A percentile compares a stretch with the other conserved stretches of the same genome.
Evolutionary conservation across 2,329 filamentous ascomycete genomes (phyloP).

Genomic region (Huntiella savannae): DNA sequence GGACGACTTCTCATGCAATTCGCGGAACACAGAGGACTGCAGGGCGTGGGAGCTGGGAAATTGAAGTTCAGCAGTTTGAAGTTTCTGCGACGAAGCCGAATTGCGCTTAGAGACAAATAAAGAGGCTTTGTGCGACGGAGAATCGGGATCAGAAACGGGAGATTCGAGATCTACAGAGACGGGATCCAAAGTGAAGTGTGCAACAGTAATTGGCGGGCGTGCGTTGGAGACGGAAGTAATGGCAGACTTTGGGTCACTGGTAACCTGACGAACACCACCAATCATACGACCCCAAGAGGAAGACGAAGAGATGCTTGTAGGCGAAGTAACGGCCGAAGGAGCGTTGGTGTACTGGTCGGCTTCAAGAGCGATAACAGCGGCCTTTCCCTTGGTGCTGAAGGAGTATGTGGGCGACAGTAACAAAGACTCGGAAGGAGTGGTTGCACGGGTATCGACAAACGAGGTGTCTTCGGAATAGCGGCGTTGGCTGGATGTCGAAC

Average conservation of each 20-base stretch:
- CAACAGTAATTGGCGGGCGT: constrained; percentile 6
- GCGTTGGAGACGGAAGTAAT: constrained; percentile 1
- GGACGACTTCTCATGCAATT: constrained; percentile 10
- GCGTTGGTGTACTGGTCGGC: not conserved
- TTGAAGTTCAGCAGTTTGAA: not conserved
- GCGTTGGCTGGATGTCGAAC: constrained; percentile 8
- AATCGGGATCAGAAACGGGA: constrained; percentile 12
- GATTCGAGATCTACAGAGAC: constrained; percentile 16
- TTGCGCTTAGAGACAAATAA: not conserved
- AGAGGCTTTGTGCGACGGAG: constrained; percentile 12
- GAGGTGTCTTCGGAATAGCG: constrained; percentile 7
- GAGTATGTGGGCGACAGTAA: constrained; percentile 6
- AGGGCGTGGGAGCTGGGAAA: not conserved
- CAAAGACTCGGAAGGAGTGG: constrained; percentile 5
- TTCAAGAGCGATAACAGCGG: constrained; percentile 1
- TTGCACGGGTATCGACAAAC: constrained; percentile 4
- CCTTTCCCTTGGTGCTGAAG: not conserved
- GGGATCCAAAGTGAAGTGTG: constrained; percentile 16
- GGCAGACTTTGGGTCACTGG: constrained; percentile 12
- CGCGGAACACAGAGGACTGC: constrained; percentile 3
- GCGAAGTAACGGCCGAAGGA: constrained; percentile 10
- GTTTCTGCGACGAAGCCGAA: not conserved
- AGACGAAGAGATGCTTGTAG: constrained; percentile 18
- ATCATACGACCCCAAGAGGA: constrained; percentile 33
- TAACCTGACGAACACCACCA: constrained; percentile 35